A percentile compares a stretch with the other conserved stretches of the same genome.
Evolutionary conservation across 805 yeast genomes (phyloP).

Genomic region (Teunomyces gatunensis): DNA sequence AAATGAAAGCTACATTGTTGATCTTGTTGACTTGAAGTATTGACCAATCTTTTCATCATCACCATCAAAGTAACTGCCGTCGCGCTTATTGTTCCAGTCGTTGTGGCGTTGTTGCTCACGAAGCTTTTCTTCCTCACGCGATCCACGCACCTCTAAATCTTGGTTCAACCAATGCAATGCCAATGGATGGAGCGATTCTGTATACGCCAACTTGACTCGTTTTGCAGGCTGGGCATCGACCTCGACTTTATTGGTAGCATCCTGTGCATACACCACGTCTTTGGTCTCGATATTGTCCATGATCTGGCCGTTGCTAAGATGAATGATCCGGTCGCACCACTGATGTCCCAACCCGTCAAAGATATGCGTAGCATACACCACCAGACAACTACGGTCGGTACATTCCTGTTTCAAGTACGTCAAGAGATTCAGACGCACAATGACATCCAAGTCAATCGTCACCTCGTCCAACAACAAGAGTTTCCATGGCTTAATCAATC

Average conservation of each 20-base stretch:
- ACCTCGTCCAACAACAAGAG: slow-evolving; percentile 90
- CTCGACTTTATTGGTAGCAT: slow-evolving; percentile 22
- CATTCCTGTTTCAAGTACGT: slow-evolving; percentile 76
- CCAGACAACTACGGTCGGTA: slow-evolving; percentile 61
- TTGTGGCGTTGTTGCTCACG: slow-evolving; percentile 44
- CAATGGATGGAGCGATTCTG: slow-evolving; percentile 65
- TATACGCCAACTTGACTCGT: slow-evolving; percentile 36
- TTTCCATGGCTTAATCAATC: slow-evolving; percentile 87
- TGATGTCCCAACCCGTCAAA: slow-evolving; percentile 82
- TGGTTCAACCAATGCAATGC: slow-evolving; percentile 64
- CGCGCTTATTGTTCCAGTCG: slow-evolving; percentile 52
- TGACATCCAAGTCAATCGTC: slow-evolving; percentile 92
- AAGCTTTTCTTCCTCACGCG: slow-evolving; percentile 43
- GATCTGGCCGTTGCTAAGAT: slow-evolving; percentile 65
- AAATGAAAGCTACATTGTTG: not conserved
- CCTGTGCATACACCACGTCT: slow-evolving; percentile 28
- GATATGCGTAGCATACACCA: slow-evolving; percentile 93
- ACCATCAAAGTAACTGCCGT: slow-evolving; percentile 44
- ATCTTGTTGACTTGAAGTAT: slow-evolving; percentile 53
- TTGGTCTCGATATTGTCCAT: slow-evolving; percentile 34
- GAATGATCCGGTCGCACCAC: slow-evolving; percentile 87
- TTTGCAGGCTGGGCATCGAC: slow-evolving; percentile 22
- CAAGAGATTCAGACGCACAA: slow-evolving; percentile 76
- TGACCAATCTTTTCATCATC: slow-evolving; percentile 41
- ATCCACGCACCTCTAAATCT: slow-evolving; percentile 55